Evolutionary conservation across 2,329 filamentous ascomycete species (phyloP), one percentile per base, ranked within the genome.

Genomic region (Coleophoma cylindrospora): DNA sequence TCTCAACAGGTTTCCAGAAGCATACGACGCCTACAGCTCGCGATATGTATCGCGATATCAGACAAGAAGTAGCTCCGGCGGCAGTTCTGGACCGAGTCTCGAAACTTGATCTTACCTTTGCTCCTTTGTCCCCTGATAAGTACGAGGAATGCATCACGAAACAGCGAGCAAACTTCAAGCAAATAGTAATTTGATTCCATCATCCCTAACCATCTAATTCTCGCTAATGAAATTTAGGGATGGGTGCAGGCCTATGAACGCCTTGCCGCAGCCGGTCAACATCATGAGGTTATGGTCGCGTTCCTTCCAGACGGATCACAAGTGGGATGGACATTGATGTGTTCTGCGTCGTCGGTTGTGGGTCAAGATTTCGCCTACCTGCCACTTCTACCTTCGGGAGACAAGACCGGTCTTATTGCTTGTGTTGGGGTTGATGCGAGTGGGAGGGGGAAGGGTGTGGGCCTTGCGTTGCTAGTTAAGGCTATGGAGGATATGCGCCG

Each of bases 251-350:
- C 66, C 13, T 74, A 70, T 45, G 60, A 68, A 43, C 50, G 47
- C 3, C 58, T 74, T 1, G 59, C 70, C 17, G 66, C 64, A 4
- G 52, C 50, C 3, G 53, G 64, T 9, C 65, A 70, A 52, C 66
- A 71, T 7, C 61, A 65, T 12, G 67, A 69, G 51, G 65, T 71
- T 22, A 72, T 74, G 69, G 61, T 66, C 2, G 71, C 69, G 1
- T 70, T 71, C 38, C 65, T 70, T 40, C 50, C 62, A 1, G 36
- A 62, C 1, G 67, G 66, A 3, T 61, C 62, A 3, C 71, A 74
- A 52, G 61, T 72, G 9, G 72, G 68, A 14, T 75, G 71, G 72
- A 71, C 71, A 2, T 53, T 75, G 11, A 75, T 74, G 70, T 64
- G 70, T 14, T 59, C 64, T 11, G 61, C 65, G 1, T 58, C 62